Evolutionary conservation across 1,139 yeast species (phyloP).

Genomic region (Tardiomyces digboiensis): DNA sequence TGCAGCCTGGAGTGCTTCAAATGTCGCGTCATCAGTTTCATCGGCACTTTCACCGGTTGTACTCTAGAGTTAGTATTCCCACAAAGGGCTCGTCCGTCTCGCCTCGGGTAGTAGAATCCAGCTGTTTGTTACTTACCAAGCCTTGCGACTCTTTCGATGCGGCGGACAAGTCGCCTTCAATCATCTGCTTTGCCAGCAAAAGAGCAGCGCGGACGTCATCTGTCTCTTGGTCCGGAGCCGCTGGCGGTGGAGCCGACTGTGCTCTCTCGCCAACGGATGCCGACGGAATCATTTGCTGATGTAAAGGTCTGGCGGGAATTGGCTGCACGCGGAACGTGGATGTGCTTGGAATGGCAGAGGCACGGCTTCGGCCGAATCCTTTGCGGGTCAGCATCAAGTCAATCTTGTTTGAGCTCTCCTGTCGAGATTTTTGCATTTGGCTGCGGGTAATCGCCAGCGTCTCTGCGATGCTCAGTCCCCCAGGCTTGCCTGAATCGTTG

Average conservation of each 20-base stretch:
- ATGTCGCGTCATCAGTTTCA: slow-evolving; percentile 24
- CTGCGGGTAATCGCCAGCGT: slow-evolving; percentile 51
- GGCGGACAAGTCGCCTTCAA: slow-evolving; percentile 15
- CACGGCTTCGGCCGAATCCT: slow-evolving; percentile 11
- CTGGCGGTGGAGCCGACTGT: neutral
- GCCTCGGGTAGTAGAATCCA: too few species aligned
- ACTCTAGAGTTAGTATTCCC: too few species aligned
- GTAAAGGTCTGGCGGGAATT: slow-evolving; percentile 8
- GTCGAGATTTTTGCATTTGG: slow-evolving; percentile 15
- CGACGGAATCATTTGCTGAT: slow-evolving; percentile 4
- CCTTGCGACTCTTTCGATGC: too few species aligned
- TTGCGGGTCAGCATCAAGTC: slow-evolving; percentile 16
- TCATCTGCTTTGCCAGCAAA: slow-evolving; percentile 32
- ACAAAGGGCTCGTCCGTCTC: too few species aligned
- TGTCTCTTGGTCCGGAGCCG: slow-evolving; percentile 8
- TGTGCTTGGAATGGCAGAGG: slow-evolving; percentile 6
- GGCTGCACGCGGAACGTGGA: slow-evolving; percentile 10
- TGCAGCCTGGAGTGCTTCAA: slow-evolving; percentile 30
- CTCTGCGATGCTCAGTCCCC: slow-evolving; percentile 49
- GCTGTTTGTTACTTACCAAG: too few species aligned
- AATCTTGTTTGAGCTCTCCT: slow-evolving; percentile 7
- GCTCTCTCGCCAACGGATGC: slow-evolving; percentile 6
- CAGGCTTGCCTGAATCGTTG: neutral
- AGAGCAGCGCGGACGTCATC: slow-evolving; percentile 31
- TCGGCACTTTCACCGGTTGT: slow-evolving; percentile 11